phyloP scores from a whole-genome alignment of 441 rosid species.

The Populus trichocarpa region DNA sequence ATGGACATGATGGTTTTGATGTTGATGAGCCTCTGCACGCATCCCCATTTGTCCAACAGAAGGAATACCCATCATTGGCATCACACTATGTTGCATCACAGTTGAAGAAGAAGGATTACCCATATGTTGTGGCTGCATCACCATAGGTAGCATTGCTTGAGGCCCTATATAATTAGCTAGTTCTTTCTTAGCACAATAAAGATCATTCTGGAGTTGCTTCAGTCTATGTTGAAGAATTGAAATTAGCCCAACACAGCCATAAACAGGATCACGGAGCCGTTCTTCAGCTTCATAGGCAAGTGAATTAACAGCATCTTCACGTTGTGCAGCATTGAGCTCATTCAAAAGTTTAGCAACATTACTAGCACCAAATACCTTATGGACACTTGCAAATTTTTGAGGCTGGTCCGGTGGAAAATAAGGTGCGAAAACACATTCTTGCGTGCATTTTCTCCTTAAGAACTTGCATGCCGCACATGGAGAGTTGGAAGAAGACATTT shows the following conservation, averaged over 20 bases:
- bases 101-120: slow-evolving; percentile 39
- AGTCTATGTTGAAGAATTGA: slow-evolving; percentile 70
- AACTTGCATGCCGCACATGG: slow-evolving; percentile 96
- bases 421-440: slow-evolving; percentile 90
- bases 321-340: slow-evolving; percentile 55
- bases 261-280: slow-evolving; percentile 78
- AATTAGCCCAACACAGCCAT: slow-evolving; percentile 84
- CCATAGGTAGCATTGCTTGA: slow-evolving; percentile 62
- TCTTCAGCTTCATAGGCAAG: slow-evolving; percentile 83
- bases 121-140: slow-evolving; percentile 11
- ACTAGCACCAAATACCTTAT: slow-evolving; percentile 86
- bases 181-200: slow-evolving; percentile 59
- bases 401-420: slow-evolving; percentile 95
- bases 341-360: slow-evolving; percentile 79
- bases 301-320: slow-evolving; percentile 90
- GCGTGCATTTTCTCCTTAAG: slow-evolving; percentile 78
- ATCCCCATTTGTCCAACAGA: slow-evolving; percentile 38
- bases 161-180: slow-evolving; percentile 61
- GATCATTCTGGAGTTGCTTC: slow-evolving; percentile 51
- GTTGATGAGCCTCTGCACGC: slow-evolving; percentile 22
- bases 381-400: slow-evolving; percentile 68
- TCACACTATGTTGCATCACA: slow-evolving; percentile 31
- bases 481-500: slow-evolving; percentile 73
- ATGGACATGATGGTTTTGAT: slow-evolving; percentile 22
- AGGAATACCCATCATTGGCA: slow-evolving; percentile 55